Conservation (phyloP, 2,329 filamentous ascomycete genomes). For the Aspergillus vadensis region DNA sequence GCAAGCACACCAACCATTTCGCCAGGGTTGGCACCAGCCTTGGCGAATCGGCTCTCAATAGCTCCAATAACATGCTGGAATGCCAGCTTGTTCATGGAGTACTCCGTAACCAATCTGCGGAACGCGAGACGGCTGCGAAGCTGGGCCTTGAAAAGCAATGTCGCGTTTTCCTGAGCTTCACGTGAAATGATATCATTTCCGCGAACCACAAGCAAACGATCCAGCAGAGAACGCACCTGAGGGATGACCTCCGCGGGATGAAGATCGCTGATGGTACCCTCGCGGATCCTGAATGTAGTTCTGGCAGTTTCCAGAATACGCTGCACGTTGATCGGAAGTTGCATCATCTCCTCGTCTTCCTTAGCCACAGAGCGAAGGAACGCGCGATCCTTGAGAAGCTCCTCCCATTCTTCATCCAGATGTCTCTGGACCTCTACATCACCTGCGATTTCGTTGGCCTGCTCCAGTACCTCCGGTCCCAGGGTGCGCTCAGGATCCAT, state of each 20-base stretch:
- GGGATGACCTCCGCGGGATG: constrained; percentile 86
- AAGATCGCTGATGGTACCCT: constrained; percentile 81
- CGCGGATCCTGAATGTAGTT: constrained; percentile 86
- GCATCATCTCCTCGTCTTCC: constrained; percentile 81
- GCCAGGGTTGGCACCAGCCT: constrained; percentile 83
- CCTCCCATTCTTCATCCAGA: constrained; percentile 85
- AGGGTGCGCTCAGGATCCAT: constrained; percentile 70
- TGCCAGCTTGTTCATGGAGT: constrained; percentile 84
- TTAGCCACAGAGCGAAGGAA: constrained; percentile 72
- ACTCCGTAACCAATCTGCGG: constrained; percentile 84
- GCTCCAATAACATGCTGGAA: constrained; percentile 92
- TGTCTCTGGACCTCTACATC: constrained; percentile 85
- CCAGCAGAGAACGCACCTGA: constrained; percentile 71
- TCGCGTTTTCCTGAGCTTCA: constrained; percentile 87
- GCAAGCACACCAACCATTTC: constrained; percentile 99
- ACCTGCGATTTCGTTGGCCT: constrained; percentile 81
- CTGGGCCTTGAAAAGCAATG: constrained; percentile 87
- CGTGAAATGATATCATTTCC: constrained; percentile 78
- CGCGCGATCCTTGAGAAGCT: constrained; percentile 71
- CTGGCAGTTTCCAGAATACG: constrained; percentile 90
- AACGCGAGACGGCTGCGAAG: constrained; percentile 86
- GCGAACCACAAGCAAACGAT: constrained; percentile 80
- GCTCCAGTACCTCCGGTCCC: constrained; percentile 73
- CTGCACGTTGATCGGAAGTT: constrained; percentile 86
- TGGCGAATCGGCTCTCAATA: constrained; percentile 83